Conservation (phyloP, 2,329 filamentous ascomycete genomes). For the Ilyonectria mors-panacis region DNA sequence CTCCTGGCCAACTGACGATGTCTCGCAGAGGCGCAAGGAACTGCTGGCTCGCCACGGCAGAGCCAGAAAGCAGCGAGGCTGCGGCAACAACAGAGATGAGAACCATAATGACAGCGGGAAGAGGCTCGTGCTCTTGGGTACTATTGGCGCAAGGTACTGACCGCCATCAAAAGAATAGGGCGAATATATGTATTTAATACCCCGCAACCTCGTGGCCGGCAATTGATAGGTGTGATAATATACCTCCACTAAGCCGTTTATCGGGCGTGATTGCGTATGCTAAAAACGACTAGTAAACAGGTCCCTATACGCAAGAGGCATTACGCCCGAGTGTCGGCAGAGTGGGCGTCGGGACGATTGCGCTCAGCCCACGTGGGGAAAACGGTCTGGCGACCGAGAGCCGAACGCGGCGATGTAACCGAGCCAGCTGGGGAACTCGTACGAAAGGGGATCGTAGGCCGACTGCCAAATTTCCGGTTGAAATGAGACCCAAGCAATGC, state of each 20-base stretch:
- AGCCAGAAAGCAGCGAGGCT: constrained; percentile 3
- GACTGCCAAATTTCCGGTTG: constrained; percentile 19
- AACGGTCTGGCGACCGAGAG: background rate
- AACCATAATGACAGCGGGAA: constrained; percentile 3
- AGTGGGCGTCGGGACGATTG: constrained; percentile 2
- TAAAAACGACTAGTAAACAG: background rate
- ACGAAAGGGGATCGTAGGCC: constrained; percentile 10
- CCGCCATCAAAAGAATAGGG: background rate
- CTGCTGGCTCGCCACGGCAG: constrained; percentile 1
- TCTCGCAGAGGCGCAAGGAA: constrained; percentile 22
- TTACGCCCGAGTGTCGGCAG: background rate
- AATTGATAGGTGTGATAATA: constrained; percentile 4
- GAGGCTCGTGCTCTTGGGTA: background rate
- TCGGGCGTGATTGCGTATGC: background rate
- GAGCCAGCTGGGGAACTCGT: background rate
- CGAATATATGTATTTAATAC: background rate
- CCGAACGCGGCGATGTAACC: constrained; percentile 4
- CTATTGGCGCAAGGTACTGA: background rate
- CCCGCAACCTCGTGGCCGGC: background rate
- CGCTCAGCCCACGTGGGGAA: constrained; percentile 13
- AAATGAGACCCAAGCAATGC: background rate
- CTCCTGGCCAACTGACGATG: constrained; percentile 25
- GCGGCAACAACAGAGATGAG: background rate
- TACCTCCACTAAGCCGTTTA: background rate
- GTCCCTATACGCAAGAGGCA: background rate